Base-by-base conservation (phyloP, 805 yeast species). In the Yarrowia divulgata region DNA sequence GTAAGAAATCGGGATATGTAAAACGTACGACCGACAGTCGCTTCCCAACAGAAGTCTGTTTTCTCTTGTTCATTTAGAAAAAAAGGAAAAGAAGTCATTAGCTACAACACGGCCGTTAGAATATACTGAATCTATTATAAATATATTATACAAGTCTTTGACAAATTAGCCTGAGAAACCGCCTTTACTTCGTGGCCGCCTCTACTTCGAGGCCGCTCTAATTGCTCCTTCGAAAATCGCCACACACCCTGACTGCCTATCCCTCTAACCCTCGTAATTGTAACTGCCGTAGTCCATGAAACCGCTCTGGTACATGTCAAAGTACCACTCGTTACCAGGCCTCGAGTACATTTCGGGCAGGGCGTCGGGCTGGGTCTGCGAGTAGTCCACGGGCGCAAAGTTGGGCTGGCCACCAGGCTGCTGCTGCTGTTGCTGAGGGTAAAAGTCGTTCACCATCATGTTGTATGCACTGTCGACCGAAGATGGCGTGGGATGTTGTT, bases 371-470 rank as follows among this genome's bases (percentile, higher is more conserved):
- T 60, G 66, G 37, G 35, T 23, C 14, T 55, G 62, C 3, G 60
- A 6, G 48, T 57, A 57, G 37, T 57, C 64, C 16, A 57, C 64
- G 5, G 64, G 64, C 2, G 45, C 19, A 8, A 4, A 35, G 13
- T 29, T 29, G 34, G 45, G 32, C n/a, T 55, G 62, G 8, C 23
- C 46, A 5, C 23, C 63, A 0, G 60, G 19, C 5, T 16, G 29
- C 18, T 34, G 52, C 52, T 43, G 50, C 40, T 42, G 29, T 23
- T 23, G 50, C 29, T 40, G 63, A 3, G 50, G 42, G 34, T 60
- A 60, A 45, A 60, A 60, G 52, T 60, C 66, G 66, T 45, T 60
- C 19, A 60, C 66, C 66, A 60, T 60, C 66, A 60, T 32, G 34
- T 60, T 60, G 66, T 60, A 60, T 1, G 66, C 34, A 4, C 8